phyloP scores from a whole-genome alignment of 768 basidiomycete genomes.

The Candolleomyces eurysporus region DNA sequence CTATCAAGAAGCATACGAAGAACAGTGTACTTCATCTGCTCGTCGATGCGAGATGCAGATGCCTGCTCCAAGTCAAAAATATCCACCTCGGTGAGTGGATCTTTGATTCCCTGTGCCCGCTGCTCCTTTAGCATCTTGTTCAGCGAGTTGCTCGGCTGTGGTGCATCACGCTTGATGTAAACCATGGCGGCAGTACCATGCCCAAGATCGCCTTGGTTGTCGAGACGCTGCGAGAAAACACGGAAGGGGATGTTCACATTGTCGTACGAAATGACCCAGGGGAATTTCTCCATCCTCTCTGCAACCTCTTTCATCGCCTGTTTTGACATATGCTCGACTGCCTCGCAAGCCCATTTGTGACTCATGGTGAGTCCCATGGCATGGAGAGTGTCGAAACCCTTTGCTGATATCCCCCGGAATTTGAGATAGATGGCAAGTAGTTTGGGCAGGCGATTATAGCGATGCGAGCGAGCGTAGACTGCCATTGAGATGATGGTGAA shows the following conservation, averaged over 20 bases:
- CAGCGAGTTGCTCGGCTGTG: slow-evolving; percentile 6
- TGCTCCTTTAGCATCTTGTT: slow-evolving; percentile 19
- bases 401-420: slow-evolving; percentile 33
- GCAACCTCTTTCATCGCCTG: slow-evolving; percentile 22
- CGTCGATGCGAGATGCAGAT: slow-evolving; percentile 12
- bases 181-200: slow-evolving; percentile 35
- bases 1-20: slow-evolving; percentile 23
- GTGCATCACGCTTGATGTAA: slow-evolving; percentile 26
- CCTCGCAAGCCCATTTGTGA: slow-evolving; percentile 32
- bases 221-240: slow-evolving; percentile 34
- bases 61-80: slow-evolving; percentile 17
- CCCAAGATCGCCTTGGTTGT: slow-evolving; percentile 34
- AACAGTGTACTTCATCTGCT: slow-evolving; percentile 15
- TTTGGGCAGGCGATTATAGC: slow-evolving; percentile 24
- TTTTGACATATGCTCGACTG: slow-evolving; percentile 23
- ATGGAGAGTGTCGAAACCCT: slow-evolving; percentile 35
- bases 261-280: slow-evolving; percentile 34
- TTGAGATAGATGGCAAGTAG: slow-evolving; percentile 35
- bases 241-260: slow-evolving; percentile 37
- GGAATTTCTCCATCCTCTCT: slow-evolving; percentile 19
- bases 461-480: slow-evolving; percentile 25
- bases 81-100: slow-evolving; percentile 20
- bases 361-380: slow-evolving; percentile 37
- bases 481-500: slow-evolving; percentile 24
- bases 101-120: slow-evolving; percentile 17